These are phyloP conservation scores for Aphanomyces cochlioides DNA, from an alignment of 352 stramenopile species.

Conservation along the genomic window DNA sequence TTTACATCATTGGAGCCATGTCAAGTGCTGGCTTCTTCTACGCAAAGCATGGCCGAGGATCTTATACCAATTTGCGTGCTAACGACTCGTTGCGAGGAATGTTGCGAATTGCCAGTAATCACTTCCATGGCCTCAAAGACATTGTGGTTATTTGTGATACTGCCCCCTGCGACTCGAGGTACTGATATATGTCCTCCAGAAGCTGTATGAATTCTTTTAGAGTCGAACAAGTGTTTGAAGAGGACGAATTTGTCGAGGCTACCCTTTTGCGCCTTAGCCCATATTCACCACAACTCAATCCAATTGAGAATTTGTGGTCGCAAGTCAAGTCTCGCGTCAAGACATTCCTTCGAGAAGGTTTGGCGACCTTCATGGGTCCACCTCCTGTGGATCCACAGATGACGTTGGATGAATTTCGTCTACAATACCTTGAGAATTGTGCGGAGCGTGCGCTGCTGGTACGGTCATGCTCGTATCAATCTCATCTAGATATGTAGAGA, in stretches of 20 bases:
- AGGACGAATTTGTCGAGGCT: not conserved
- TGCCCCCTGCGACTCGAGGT: not conserved
- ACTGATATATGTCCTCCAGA: not conserved
- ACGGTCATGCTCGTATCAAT: no score
- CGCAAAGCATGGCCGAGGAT: not conserved
- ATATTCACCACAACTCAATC: not conserved
- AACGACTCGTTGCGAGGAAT: not conserved
- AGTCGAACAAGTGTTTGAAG: constrained; percentile 2
- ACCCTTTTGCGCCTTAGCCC: not conserved
- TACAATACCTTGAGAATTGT: not conserved
- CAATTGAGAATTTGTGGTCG: not conserved
- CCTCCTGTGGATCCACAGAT: not conserved
- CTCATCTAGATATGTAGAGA: no score
- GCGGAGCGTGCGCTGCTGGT: no score
- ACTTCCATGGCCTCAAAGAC: not conserved
- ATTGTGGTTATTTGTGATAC: not conserved
- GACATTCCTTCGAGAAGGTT: not conserved
- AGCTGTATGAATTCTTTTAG: not conserved
- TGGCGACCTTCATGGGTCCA: not conserved
- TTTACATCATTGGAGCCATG: not conserved
- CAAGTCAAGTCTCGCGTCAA: not conserved
- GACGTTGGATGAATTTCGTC: not conserved
- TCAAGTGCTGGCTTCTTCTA: constrained; percentile 5
- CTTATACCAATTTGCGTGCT: not conserved
- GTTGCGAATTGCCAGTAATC: not conserved